These are phyloP conservation scores for Rosa lucieae DNA, from an alignment of 306 rosid species.

Conservation along the genomic window DNA sequence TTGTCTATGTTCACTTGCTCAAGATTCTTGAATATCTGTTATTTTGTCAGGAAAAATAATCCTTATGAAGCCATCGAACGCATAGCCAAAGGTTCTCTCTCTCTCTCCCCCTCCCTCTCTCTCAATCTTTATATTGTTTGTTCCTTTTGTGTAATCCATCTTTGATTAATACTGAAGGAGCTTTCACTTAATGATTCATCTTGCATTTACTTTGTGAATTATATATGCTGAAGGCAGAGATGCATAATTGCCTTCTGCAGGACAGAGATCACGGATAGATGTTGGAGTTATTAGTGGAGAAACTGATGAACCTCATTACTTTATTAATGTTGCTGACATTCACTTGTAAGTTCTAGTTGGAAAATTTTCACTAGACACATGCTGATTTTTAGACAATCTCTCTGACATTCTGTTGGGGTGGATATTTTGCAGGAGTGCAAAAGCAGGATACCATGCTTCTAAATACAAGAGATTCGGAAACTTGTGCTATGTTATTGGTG, in stretches of 20 bases:
- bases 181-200: constrained; percentile 8
- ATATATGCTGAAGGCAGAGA: constrained; percentile 17
- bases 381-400: constrained; percentile 17
- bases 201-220: constrained; percentile 26
- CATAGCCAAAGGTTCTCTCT: constrained; percentile 56
- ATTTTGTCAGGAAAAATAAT: constrained; percentile 71
- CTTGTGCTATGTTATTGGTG: constrained; percentile 84
- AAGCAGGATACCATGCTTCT: constrained; percentile 88
- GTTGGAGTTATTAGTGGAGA: constrained; percentile 70
- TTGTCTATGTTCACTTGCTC: constrained; percentile 10
- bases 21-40: constrained; percentile 23
- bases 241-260: constrained; percentile 39
- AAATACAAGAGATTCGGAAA: constrained; percentile 86
- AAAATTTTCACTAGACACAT: constrained; percentile 22
- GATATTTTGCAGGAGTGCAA: constrained; percentile 74
- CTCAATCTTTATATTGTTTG: constrained; percentile 3
- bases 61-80: constrained; percentile 84
- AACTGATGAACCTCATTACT: constrained; percentile 61
- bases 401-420: constrained; percentile 6
- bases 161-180: constrained; percentile 1
- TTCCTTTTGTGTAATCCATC: constrained; percentile 5
- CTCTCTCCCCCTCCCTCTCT: background rate
- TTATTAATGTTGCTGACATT: constrained; percentile 87
- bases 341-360: constrained; percentile 77
- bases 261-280: constrained; percentile 71